These are phyloP conservation scores for Podospora sp. DNA, from an alignment of 495 filamentous ascomycete species.

Conservation along the genomic window DNA sequence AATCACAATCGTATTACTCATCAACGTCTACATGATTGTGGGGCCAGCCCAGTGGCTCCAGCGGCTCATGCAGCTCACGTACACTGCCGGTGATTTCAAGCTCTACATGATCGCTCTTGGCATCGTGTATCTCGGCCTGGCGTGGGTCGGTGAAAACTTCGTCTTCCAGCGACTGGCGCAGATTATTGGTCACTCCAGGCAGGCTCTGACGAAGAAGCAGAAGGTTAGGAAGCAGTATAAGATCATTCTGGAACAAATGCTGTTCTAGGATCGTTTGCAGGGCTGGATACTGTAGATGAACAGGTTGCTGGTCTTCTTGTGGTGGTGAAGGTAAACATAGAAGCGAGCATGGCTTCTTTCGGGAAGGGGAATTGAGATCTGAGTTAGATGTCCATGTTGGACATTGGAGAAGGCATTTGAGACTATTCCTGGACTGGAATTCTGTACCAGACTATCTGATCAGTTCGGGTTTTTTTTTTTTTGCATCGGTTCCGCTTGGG, in stretches of 20 bases:
- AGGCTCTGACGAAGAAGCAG: conserved; percentile 54
- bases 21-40: conserved; percentile 78
- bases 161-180: conserved; percentile 73
- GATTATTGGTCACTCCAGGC: conserved; percentile 61
- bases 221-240: conserved; percentile 92
- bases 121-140: conserved; percentile 62
- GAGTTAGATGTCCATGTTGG: background rate
- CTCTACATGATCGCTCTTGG: conserved; percentile 69
- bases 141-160: conserved; percentile 70
- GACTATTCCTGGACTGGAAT: background rate
- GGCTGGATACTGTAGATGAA: background rate
- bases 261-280: conserved; percentile 30
- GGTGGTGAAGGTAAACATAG: background rate
- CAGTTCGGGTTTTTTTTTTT: too few species aligned
- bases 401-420: background rate
- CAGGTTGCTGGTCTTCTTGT: background rate
- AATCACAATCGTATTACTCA: conserved; percentile 63
- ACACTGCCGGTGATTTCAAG: conserved; percentile 70
- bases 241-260: conserved; percentile 73
- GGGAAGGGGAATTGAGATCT: background rate
- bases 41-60: conserved; percentile 67
- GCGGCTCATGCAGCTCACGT: conserved; percentile 82
- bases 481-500: background rate
- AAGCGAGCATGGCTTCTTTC: background rate
- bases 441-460: too few species aligned